Base-by-base conservation (phyloP, 1,284 basidiomycete species). In the Ceratobasidium sp. region DNA sequence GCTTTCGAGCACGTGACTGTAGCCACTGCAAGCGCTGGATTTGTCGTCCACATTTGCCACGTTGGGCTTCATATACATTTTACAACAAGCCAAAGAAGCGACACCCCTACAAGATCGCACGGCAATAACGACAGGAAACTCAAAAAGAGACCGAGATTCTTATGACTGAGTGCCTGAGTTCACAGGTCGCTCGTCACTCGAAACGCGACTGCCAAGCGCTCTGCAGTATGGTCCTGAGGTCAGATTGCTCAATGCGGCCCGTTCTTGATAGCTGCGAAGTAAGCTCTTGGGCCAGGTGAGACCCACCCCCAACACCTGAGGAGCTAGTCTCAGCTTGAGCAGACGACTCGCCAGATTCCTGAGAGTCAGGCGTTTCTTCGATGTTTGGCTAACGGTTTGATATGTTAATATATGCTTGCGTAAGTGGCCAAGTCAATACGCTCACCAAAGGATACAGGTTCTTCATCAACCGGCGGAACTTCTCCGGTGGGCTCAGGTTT, bases 381-480 rank as follows among this genome's bases (percentile, higher is more conserved):
- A 31, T 3, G 8, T 56, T 24, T 31, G 27, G 27, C 53, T 56
- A 51, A 51, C 2, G 19, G 11, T 19, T 2, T 8, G n/a, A 51
- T 1, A n/a, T 11, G 22, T 51, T 31, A 16, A 31, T 29, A 56
- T 56, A 31, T 29, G 29, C 13, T 7, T 29, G 53, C 1, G 27
- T 13, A 29, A 31, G 13, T 5, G 2, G 14, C 31, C 53, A 56
- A 16, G 34, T 19, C 3, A 19, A 46, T 13, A 31, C n/a, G 3
- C 53, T 56, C 29, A 56, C 53, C 24, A 56, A 27, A 56, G 53
- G 53, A 31, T 56, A 56, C 13, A 16, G 29, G 34, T 53, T 66
- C 29, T 31, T 66, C 64, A 66, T 66, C 48, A 66, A 39, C 14
- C 64, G 64, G 19, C 48, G 43, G 31, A 66, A 66, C 64, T 48